phyloP scores from a whole-genome alignment of 208 protist species.

The Trypanosoma rangeli region DNA sequence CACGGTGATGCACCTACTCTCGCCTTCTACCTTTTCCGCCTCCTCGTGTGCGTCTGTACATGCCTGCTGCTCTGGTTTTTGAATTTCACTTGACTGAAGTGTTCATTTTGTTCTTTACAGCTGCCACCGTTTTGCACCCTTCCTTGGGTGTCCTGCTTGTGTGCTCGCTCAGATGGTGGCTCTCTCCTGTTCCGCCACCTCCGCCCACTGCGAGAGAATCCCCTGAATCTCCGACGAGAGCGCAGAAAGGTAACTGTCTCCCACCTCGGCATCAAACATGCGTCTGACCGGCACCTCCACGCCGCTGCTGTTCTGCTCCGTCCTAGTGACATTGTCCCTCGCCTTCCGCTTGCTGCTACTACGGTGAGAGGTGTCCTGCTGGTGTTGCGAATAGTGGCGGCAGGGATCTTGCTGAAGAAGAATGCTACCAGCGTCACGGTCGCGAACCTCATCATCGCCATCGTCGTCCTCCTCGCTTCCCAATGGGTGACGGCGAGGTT shows the following conservation, averaged over 20 bases:
- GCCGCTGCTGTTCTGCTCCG: background rate
- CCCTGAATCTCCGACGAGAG: constrained; percentile 23
- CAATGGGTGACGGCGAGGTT: background rate
- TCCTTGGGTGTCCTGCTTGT: background rate
- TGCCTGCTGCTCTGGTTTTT: background rate
- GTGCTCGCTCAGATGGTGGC: background rate
- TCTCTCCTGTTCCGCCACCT: constrained; percentile 5
- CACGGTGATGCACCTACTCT: too few species aligned
- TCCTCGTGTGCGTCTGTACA: background rate
- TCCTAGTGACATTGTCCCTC: background rate
- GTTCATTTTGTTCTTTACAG: background rate
- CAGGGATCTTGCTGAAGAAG: background rate
- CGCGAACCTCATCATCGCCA: background rate
- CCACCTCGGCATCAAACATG: background rate
- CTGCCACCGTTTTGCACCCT: background rate
- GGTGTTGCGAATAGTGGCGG: background rate
- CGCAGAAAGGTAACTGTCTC: background rate
- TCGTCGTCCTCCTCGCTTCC: background rate
- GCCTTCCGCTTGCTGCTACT: background rate
- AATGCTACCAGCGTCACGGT: background rate
- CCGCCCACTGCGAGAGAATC: constrained; percentile 13
- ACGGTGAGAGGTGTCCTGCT: background rate
- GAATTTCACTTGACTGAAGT: background rate
- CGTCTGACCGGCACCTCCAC: background rate
- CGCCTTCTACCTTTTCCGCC: too few species aligned